Base-by-base conservation (phyloP, 2,329 filamentous ascomycete species). In the Penicillium carneum region DNA sequence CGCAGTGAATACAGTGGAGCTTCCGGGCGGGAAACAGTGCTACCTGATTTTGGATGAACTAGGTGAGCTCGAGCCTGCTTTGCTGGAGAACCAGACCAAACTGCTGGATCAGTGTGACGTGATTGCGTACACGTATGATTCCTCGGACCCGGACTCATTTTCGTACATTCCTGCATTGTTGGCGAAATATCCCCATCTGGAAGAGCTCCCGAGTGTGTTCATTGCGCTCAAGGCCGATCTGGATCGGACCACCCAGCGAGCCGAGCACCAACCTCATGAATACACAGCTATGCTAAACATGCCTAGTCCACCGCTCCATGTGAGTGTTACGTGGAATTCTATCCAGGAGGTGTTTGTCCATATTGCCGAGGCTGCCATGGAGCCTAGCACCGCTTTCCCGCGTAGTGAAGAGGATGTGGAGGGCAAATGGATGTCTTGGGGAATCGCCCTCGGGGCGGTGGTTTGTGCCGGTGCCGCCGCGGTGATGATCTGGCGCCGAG, bases 1-100 rank as follows among this genome's bases (percentile, higher is more conserved):
- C 4, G 93, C 93, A 0, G 95, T 99, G 67, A 98, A 99, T 76
- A 97, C 92, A 60, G 95, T 99, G 18, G 95, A 99, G 75, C 86
- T 99, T 0, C 93, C 92, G 47, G 95, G 95, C 10, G 95, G 95
- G 53, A 97, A 96, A 76, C 95, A 99, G 79, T 96, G 93, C 76
- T 98, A 99, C 74, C 84, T 99, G 36, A 98, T 99, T 61, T 84
- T 98, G 26, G 92, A 97, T 72, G 95, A 99, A 78, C 88, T 98
- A 0, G 95, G 95, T 36, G 93, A 98, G 77, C 83, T 97, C n/a
- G 95, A 98, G 76, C 90, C 92, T 0, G 95, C 95, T 12, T 93
- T 98, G 57, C 83, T 99, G 3, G 95, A 98, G 59, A 99, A 99
- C 73, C 88, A 89, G 72, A 86, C 88, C 46, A 97, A 96, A 77